phyloP scores from a whole-genome alignment of 257 asterid genomes.

The Nicotiana undulata region DNA sequence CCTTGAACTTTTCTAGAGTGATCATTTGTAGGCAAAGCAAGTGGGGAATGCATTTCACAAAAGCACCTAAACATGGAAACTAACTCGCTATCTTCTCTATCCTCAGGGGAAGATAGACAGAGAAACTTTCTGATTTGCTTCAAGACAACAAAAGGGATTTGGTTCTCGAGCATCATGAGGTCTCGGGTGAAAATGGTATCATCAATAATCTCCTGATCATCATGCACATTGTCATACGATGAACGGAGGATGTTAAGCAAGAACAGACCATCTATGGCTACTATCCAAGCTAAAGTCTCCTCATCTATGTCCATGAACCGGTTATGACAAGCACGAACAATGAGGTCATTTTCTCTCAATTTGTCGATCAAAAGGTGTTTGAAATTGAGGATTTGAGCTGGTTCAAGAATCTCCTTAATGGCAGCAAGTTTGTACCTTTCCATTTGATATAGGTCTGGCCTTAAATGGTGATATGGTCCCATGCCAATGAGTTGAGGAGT shows the following conservation, averaged over 20 bases:
- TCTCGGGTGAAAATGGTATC: slow-evolving; percentile 20
- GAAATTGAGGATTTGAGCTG: slow-evolving; percentile 13
- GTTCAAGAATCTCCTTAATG: slow-evolving; percentile 12
- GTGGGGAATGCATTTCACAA: slow-evolving; percentile 25
- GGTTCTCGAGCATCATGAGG: slow-evolving; percentile 39
- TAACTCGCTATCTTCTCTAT: not conserved
- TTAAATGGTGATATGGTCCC: slow-evolving; percentile 45
- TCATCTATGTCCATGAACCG: slow-evolving; percentile 33
- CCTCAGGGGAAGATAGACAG: not conserved
- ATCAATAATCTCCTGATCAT: slow-evolving; percentile 1
- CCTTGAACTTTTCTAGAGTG: not conserved
- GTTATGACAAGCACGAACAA: slow-evolving; percentile 29
- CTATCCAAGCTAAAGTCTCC: slow-evolving; percentile 33
- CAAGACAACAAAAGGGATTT: slow-evolving; percentile 26
- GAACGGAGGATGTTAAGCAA: slow-evolving; percentile 16
- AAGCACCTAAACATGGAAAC: slow-evolving; percentile 6
- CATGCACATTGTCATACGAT: not conserved
- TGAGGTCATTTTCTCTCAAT: slow-evolving; percentile 22
- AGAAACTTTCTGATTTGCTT: slow-evolving; percentile 13
- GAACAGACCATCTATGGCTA: slow-evolving; percentile 39
- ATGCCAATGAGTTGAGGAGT: slow-evolving; percentile 31
- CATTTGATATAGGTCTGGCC: slow-evolving; percentile 35
- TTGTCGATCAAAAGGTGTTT: slow-evolving; percentile 17
- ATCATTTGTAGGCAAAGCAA: slow-evolving; percentile 10
- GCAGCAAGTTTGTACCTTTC: slow-evolving; percentile 39